phyloP scores from a whole-genome alignment of 2,329 filamentous ascomycete genomes.

The Zymoseptoria tritici region DNA sequence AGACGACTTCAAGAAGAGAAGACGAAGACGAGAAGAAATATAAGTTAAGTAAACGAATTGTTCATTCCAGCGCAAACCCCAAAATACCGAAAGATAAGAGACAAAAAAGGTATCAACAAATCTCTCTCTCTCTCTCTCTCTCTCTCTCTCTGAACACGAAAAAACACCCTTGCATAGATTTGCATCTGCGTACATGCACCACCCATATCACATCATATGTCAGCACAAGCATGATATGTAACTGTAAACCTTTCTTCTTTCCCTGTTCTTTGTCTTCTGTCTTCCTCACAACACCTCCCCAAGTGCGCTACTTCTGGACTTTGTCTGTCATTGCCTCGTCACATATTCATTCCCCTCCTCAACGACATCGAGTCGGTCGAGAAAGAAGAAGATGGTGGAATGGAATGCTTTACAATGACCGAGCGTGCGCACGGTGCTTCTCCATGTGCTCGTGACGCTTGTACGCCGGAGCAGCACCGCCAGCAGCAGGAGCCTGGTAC shows the following conservation, averaged over 20 bases:
- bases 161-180: not conserved
- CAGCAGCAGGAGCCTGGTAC: not conserved
- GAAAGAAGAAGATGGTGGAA: not conserved
- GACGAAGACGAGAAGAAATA: too few relatives aligned
- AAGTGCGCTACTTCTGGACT: too few relatives aligned
- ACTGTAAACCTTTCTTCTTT: not conserved
- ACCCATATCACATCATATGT: not conserved
- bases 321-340: too few relatives aligned
- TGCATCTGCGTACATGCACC: not conserved
- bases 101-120: not conserved
- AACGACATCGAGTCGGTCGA: not conserved
- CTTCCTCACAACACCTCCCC: too few relatives aligned
- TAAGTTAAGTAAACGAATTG: not conserved
- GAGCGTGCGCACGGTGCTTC: not conserved
- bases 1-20: too few relatives aligned
- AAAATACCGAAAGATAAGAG: too few relatives aligned
- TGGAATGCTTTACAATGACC: not conserved
- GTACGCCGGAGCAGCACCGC: not conserved
- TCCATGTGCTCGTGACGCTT: constrained; percentile 1
- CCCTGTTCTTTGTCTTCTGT: not conserved
- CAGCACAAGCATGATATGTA: not conserved
- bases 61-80: not conserved
- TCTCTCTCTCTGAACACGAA: not conserved
- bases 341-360: not conserved
- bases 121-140: not conserved